Percentiles rank a stretch among this genome's conserved stretches.
Evolutionary conservation across 148 eudicot genomes (phyloP).

Genomic region (Vaccinium myrtillus): DNA sequence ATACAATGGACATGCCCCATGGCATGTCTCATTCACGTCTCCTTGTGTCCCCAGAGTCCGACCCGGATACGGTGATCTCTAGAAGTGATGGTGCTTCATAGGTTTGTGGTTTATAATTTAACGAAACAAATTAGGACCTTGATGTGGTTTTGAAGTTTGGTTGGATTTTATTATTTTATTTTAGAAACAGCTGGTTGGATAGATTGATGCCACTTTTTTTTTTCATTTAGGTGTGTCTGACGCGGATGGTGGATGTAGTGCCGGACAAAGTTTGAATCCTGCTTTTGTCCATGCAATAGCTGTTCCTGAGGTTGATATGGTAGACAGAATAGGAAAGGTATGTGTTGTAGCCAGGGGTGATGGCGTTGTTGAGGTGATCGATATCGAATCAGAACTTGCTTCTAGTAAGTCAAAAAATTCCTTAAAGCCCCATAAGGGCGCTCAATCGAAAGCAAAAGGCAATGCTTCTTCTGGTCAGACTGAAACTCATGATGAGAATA

Average conservation of each 20-base stretch:
- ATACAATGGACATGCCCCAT: not conserved
- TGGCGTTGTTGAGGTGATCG: conserved; percentile 75
- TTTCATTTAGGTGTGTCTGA: conserved; percentile 40
- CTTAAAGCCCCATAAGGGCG: conserved; percentile 33
- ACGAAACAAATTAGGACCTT: not conserved
- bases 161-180: not conserved
- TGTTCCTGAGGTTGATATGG: conserved; percentile 80
- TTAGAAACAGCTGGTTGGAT: not conserved
- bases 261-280: conserved; percentile 72
- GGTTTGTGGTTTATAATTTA: not conserved
- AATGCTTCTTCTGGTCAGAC: conserved; percentile 29
- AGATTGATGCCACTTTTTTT: not conserved
- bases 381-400: conserved; percentile 70
- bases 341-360: conserved; percentile 94
- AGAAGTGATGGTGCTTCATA: not conserved
- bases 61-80: not conserved
- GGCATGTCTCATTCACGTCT: not conserved
- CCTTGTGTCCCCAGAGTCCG: not conserved
- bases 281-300: conserved; percentile 91
- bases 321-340: conserved; percentile 65
- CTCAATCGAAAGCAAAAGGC: conserved; percentile 35
- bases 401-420: conserved; percentile 43
- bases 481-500: conserved; percentile 35
- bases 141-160: conserved; percentile 6
- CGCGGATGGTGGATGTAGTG: conserved; percentile 26